These are phyloP conservation scores for Craspedostauros australis DNA, from an alignment of 108 stramenopile species.

Conservation along the genomic window DNA sequence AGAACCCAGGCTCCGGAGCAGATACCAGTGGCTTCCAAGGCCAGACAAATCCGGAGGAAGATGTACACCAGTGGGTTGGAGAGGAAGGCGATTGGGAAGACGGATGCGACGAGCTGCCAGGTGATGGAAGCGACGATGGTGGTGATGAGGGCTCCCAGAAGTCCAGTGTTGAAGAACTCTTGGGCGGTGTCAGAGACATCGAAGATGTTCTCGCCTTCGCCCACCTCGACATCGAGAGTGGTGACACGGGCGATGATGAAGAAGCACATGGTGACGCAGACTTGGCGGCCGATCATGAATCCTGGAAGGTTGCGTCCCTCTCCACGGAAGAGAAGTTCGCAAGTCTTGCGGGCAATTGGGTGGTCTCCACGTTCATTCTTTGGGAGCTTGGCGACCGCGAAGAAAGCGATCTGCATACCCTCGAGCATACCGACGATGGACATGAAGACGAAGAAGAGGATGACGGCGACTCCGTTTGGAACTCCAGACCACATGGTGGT, in stretches of 20 bases:
- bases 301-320: conserved; percentile 51
- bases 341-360: conserved; percentile 45
- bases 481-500: conserved; percentile 60
- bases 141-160: conserved; percentile 62
- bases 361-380: conserved; percentile 45
- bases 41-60: conserved; percentile 35
- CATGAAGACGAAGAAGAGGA: conserved; percentile 52
- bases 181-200: conserved; percentile 52
- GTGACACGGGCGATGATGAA: conserved; percentile 67
- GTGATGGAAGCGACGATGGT: conserved; percentile 59
- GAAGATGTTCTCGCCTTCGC: conserved; percentile 39
- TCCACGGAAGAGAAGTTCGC: conserved; percentile 41
- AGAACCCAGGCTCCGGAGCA: conserved; percentile 64
- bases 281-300: conserved; percentile 72
- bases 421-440: conserved; percentile 59
- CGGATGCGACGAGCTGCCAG: conserved; percentile 64
- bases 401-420: conserved; percentile 78
- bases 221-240: conserved; percentile 36
- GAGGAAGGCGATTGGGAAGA: conserved; percentile 60
- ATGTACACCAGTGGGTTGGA: conserved; percentile 51
- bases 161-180: conserved; percentile 55
- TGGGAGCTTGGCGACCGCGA: conserved; percentile 57
- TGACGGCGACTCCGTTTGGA: conserved; percentile 34
- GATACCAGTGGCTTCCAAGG: conserved; percentile 52
- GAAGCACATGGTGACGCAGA: conserved; percentile 58